Evolutionary conservation across 495 filamentous ascomycete genomes (phyloP).

Genomic region (Penicillium pulvis): DNA sequence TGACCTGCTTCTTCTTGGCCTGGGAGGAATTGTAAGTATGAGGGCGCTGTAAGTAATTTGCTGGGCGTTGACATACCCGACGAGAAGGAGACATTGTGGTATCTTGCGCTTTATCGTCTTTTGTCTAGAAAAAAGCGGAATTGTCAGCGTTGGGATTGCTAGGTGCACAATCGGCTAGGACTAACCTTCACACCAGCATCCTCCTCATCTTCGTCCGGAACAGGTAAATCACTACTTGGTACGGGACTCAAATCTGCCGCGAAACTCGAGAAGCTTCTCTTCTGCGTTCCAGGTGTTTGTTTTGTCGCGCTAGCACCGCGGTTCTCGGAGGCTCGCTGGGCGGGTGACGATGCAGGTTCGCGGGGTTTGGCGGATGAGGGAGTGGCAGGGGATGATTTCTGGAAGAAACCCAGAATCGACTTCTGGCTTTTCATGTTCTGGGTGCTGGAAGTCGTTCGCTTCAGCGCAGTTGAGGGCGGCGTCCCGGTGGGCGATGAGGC

Average conservation of each 20-base stretch:
- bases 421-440: conserved; percentile 71
- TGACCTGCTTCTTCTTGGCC: conserved; percentile 48
- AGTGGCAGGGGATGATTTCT: conserved; percentile 60
- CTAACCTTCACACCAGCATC: conserved; percentile 28
- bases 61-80: conserved; percentile 33
- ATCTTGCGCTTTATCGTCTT: conserved; percentile 21
- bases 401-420: conserved; percentile 83
- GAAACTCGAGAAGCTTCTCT: conserved; percentile 45
- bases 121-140: conserved; percentile 15
- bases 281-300: conserved; percentile 20
- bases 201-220: conserved; percentile 42
- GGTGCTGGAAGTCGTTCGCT: conserved; percentile 47
- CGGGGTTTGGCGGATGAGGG: conserved; percentile 33
- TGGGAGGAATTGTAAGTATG: conserved; percentile 22
- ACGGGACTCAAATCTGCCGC: conserved; percentile 66
- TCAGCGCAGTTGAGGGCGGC: conserved; percentile 41
- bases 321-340: conserved; percentile 42
- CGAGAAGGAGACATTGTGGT: conserved; percentile 46
- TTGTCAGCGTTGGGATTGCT: background rate
- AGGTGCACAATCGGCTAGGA: conserved; percentile 12
- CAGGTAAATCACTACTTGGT: conserved; percentile 71
- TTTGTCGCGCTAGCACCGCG: conserved; percentile 30
- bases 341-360: conserved; percentile 45
- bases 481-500: conserved; percentile 45
- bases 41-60: background rate